A percentile compares a stretch with the other conserved stretches of the same genome.
Conservation (phyloP, 1,284 basidiomycete genomes). For the Irpex lacteus region DNA sequence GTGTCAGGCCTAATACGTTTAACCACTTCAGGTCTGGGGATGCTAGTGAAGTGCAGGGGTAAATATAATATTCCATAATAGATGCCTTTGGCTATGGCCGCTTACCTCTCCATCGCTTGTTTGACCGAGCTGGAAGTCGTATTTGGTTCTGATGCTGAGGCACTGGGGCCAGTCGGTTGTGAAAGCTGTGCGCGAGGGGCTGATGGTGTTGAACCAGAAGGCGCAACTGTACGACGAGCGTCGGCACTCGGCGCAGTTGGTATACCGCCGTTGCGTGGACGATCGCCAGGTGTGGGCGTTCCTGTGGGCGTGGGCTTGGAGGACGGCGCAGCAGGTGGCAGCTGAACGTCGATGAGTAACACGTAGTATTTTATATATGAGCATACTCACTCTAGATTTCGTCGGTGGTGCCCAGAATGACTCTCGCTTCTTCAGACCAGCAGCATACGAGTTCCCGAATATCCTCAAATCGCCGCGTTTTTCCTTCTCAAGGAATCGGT, state of each 20-base stretch:
- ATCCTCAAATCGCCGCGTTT: conserved; percentile 82
- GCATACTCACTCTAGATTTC: conserved; percentile 18
- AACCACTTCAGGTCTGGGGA: conserved; percentile 75
- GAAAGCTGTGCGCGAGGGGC: conserved; percentile 53
- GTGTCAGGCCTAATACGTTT: conserved; percentile 61
- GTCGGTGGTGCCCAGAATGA: conserved; percentile 47
- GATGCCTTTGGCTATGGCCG: neutral
- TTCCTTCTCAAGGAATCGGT: conserved; percentile 70
- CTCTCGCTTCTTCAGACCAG: conserved; percentile 69
- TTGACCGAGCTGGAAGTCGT: conserved; percentile 42
- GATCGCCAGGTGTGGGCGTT: conserved; percentile 34
- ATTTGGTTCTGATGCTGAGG: conserved; percentile 20
- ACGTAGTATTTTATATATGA: neutral
- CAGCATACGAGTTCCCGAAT: conserved; percentile 74
- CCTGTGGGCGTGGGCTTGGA: conserved; percentile 31
- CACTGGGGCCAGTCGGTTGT: conserved; percentile 20
- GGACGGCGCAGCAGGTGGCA: conserved; percentile 33
- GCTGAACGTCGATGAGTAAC: conserved; percentile 16
- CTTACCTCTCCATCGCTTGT: conserved; percentile 63
- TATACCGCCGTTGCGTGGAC: conserved; percentile 34
- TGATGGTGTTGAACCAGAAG: conserved; percentile 44
- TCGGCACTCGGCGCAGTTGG: conserved; percentile 21
- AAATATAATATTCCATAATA: conserved; percentile 1
- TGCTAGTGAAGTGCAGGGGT: conserved; percentile 35
- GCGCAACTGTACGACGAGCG: conserved; percentile 30